Conservation (phyloP, 192 early-diverging fungal genomes). For the Dissophora globulifera region DNA sequence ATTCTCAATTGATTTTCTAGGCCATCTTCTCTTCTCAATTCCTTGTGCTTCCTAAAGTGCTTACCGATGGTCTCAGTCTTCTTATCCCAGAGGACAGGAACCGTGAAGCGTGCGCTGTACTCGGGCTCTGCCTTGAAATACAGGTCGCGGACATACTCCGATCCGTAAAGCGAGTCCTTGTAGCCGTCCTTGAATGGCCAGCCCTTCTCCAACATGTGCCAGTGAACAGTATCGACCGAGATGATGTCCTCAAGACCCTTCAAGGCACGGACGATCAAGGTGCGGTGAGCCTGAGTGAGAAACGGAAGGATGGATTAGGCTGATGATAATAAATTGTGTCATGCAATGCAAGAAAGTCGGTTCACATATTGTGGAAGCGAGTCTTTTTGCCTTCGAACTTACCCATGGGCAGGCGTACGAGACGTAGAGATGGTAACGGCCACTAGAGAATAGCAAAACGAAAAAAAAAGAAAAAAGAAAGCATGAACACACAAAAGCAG, state of each 20-base stretch:
- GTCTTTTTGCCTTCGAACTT: constrained; percentile 13
- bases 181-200: constrained; percentile 82
- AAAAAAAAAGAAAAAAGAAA: constrained; percentile 11
- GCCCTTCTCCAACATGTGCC: constrained; percentile 79
- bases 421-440: constrained; percentile 44
- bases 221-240: constrained; percentile 87
- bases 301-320: no score
- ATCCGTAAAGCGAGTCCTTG: constrained; percentile 81
- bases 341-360: no score
- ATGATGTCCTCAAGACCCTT: constrained; percentile 92
- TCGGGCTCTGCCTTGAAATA: constrained; percentile 92
- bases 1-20: no score
- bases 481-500: neutral
- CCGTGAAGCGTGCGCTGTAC: constrained; percentile 85
- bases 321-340: no score
- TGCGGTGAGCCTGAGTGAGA: constrained; percentile 83
- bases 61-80: constrained; percentile 85
- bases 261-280: constrained; percentile 85
- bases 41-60: no score
- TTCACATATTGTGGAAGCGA: no score
- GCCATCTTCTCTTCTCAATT: no score
- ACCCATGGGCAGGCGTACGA: constrained; percentile 46
- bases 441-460: constrained; percentile 13
- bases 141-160: constrained; percentile 83
- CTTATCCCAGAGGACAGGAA: constrained; percentile 98